Evolutionary conservation across 371 early-diverging fungal species (phyloP), one percentile per base, ranked within the genome.

Genomic region (Lichtheimia ornata): DNA sequence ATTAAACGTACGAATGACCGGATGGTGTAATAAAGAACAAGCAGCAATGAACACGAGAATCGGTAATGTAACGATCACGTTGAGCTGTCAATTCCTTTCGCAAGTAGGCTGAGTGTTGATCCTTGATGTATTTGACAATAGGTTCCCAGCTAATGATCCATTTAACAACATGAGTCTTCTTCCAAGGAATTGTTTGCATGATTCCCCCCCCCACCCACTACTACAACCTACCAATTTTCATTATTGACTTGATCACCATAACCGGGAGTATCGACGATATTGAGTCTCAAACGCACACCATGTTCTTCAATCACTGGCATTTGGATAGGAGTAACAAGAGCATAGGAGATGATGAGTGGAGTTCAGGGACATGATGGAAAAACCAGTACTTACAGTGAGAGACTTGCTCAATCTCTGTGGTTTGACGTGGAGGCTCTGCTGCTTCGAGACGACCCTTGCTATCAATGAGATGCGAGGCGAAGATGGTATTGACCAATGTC

Each of bases 401-500:
- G 30, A 90, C 88, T 24, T 90, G 84, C 63, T 86, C 78, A 64
- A 93, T 93, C 74, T 92, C 91, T 11, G 88, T 89, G 15, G 92
- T 92, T 78, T 91, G 88, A 60, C 91, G 86, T 47, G 83, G 77
- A 53, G 86, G 81, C 64, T 91, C 92, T 66, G 84, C 84, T 54
- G 84, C 85, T 55, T 79, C 77, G 59, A 78, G 76, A 62, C 91
- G 87, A 56, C 89, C 92, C 82, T 91, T 89, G 71, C 83, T 84
- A 63, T 93, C 91, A 62, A 91, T 84, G 56, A 93, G 79, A 64
- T 93, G 92, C 25, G 89, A 83, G 52, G 92, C 85, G 66, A 92
- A 93, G 61, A 90, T 78, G 62, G 98, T 96, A 88, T 97, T 97
- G 74, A 99, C 88, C 62, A 99, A 87, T 28, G 99, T 99, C 25